A percentile compares a stretch with the other conserved stretches of the same genome.
Evolutionary conservation across 1,284 basidiomycete species (phyloP).

Genomic region (Puccinia hordei): DNA sequence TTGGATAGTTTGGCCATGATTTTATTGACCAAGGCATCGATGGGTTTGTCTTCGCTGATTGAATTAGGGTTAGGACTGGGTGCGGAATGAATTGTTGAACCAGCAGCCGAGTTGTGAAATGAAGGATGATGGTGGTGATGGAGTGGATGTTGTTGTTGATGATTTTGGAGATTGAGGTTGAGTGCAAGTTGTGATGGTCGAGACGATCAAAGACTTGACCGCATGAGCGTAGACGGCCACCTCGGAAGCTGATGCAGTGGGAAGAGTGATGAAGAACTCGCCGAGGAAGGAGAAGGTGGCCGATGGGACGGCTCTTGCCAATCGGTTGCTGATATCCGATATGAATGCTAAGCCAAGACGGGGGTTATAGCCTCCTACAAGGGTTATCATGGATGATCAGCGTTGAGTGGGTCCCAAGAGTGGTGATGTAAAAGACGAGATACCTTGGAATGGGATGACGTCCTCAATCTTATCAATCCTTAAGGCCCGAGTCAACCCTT

Average conservation of each 20-base stretch:
- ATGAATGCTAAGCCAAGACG: slow-evolving; percentile 70
- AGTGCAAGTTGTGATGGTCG: too few species aligned
- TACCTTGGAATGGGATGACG: too few species aligned
- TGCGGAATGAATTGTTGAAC: not conserved
- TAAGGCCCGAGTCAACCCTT: too few species aligned
- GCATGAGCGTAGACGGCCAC: slow-evolving; percentile 73
- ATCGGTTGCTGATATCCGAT: slow-evolving; percentile 69
- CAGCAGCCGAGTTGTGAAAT: not conserved
- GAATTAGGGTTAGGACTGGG: slow-evolving; percentile 24
- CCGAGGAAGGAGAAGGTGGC: slow-evolving; percentile 82
- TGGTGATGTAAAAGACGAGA: too few species aligned
- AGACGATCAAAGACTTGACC: slow-evolving; percentile 74
- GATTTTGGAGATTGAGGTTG: too few species aligned
- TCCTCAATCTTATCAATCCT: too few species aligned
- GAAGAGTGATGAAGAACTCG: slow-evolving; percentile 71
- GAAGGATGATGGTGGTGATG: slow-evolving; percentile 24
- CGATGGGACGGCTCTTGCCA: slow-evolving; percentile 73
- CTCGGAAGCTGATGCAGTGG: slow-evolving; percentile 61
- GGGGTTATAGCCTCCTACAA: slow-evolving; percentile 67
- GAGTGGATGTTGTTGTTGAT: too few species aligned
- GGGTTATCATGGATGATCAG: too few species aligned
- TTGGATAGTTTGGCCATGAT: slow-evolving; percentile 52
- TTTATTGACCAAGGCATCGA: slow-evolving; percentile 51
- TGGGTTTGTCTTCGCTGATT: slow-evolving; percentile 47
- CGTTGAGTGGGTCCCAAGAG: too few species aligned